Conservation (phyloP, 352 stramenopile genomes). For the Globisporangium camurandrum region DNA sequence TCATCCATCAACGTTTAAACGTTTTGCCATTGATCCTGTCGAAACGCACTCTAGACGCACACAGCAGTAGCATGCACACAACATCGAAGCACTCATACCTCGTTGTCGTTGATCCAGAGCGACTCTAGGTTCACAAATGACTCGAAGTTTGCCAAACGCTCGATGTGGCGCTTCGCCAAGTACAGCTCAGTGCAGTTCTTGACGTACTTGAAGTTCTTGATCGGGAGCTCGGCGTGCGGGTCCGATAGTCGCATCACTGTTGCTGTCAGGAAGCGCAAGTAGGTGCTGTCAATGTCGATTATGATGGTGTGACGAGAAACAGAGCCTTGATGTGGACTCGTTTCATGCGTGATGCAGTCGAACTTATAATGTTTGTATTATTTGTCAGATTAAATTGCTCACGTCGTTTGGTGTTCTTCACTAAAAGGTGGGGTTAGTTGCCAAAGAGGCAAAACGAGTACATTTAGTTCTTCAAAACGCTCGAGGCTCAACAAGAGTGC, state of each 20-base stretch:
- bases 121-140: slow-evolving; percentile 85
- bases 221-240: slow-evolving; percentile 67
- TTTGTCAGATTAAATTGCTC: no score
- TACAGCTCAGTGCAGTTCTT: slow-evolving; percentile 87
- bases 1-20: no score
- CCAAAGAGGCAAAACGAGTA: no score
- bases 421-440: no score
- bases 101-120: slow-evolving; percentile 87
- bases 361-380: background rate
- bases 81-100: slow-evolving; percentile 19
- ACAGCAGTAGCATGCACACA: background rate
- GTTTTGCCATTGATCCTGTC: no score
- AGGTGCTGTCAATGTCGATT: background rate
- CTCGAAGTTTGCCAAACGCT: slow-evolving; percentile 78
- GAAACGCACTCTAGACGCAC: background rate
- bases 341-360: no score
- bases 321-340: no score
- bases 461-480: no score
- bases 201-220: slow-evolving; percentile 88
- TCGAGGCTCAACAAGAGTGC: no score
- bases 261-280: slow-evolving; percentile 8
- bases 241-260: slow-evolving; percentile 34
- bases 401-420: no score
- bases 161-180: slow-evolving; percentile 68
- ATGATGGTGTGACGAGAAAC: no score